phyloP scores from a whole-genome alignment of 805 yeast species.

The Tetrapisispora phaffii region DNA sequence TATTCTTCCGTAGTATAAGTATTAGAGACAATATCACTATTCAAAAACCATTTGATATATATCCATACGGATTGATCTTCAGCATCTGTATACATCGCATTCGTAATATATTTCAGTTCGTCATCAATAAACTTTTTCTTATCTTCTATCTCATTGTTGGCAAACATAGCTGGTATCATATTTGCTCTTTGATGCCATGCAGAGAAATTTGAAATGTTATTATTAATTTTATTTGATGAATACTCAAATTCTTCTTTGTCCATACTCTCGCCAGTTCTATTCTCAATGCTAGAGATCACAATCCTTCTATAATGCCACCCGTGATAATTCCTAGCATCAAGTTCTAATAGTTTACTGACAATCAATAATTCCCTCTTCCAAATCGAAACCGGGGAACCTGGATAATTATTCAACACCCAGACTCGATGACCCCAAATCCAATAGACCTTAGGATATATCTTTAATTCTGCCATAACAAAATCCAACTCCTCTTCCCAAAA shows the following conservation, averaged over 20 bases:
- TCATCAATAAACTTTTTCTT: slow-evolving; percentile 32
- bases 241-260: slow-evolving; percentile 55
- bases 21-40: slow-evolving; percentile 25
- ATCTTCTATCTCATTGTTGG: slow-evolving; percentile 15
- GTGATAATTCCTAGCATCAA: slow-evolving; percentile 81
- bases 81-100: slow-evolving; percentile 87
- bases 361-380: slow-evolving; percentile 67
- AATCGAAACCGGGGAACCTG: slow-evolving; percentile 33
- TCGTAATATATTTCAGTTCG: slow-evolving; percentile 62
- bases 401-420: slow-evolving; percentile 60
- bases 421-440: slow-evolving; percentile 94
- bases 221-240: slow-evolving; percentile 69
- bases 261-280: slow-evolving; percentile 20
- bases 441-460: slow-evolving; percentile 74
- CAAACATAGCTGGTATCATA: slow-evolving; percentile 47
- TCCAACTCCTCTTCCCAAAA: slow-evolving; percentile 46
- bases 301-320: slow-evolving; percentile 92
- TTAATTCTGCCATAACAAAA: slow-evolving; percentile 50
- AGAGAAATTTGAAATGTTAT: slow-evolving; percentile 82
- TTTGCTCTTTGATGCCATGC: slow-evolving; percentile 91
- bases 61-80: slow-evolving; percentile 93
- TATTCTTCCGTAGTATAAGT: slow-evolving; percentile 26
- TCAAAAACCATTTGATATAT: slow-evolving; percentile 70
- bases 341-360: slow-evolving; percentile 54
- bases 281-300: slow-evolving; percentile 37